Base-by-base conservation (phyloP, 306 rosid genomes). In the Sindora glabra region DNA sequence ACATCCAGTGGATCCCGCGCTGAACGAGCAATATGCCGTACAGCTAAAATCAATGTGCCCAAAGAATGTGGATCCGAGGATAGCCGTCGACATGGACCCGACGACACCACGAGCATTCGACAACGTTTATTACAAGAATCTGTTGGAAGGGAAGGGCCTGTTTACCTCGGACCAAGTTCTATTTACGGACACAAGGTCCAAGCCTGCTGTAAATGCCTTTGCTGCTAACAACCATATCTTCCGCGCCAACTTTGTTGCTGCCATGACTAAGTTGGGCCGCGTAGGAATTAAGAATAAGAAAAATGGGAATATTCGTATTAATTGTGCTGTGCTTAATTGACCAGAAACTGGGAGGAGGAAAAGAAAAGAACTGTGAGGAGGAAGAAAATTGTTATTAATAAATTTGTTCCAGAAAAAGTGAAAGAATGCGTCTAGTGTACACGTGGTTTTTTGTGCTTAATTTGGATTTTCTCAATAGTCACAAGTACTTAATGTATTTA, bases 1-100 rank as follows among this genome's bases (percentile, higher is more conserved):
- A 0, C 72, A n/a, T 27, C 21, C 42, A 8, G 81, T 82, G 51
- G 95, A 85, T 71, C 85, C 81, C 3, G 61, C 86, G 11, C 2
- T 89, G 42, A 58, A 73, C 68, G 9, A 15, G 16, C 4, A 27
- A 2, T 89, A 89, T 16, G 84, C 77, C 19, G 0, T 15, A 13
- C 42, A 69, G 54, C 80, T 89, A 13, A 73, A 51, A 24, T 33
- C 64, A 5, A 73, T 72, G 86, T 89, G 94, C 44, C 96, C 90
- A 0, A 70, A 38, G 56, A 64, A 66, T 16, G 96, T 85, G 27
- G 81, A 81, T 74, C 84, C 94, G 1, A 56, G 50, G 15, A 79
- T 85, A 46, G 96, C 95, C 64, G 59, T 85, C 67, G 48, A 89
- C 77, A 89, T 89, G 95, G 96, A 89, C 75, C 96, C 95, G 3